Percentiles rank a stretch among this genome's conserved stretches.
phyloP scores from a whole-genome alignment of 495 filamentous ascomycete species.

The Aspergillus carlsbadensis region DNA sequence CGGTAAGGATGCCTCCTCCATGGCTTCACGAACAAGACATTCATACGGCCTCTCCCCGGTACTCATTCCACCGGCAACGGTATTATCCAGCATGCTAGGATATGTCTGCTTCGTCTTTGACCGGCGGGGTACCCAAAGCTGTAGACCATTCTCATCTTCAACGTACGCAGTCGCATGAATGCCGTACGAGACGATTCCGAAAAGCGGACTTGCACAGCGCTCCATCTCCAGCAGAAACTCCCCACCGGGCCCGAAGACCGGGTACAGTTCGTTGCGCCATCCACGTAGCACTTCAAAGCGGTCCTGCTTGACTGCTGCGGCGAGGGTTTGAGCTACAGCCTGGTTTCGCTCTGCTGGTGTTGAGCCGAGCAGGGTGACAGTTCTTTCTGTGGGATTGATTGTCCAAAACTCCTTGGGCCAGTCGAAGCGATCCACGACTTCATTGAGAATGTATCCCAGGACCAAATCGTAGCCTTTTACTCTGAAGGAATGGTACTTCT shows the following conservation, averaged over 20 bases:
- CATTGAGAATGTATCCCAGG: slow-evolving; percentile 62
- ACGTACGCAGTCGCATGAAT: slow-evolving; percentile 85
- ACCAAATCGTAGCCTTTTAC: slow-evolving; percentile 49
- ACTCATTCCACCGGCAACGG: slow-evolving; percentile 86
- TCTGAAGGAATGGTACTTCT: slow-evolving; percentile 54
- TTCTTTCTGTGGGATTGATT: slow-evolving; percentile 47
- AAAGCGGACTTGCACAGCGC: slow-evolving; percentile 72
- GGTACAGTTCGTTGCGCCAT: slow-evolving; percentile 89
- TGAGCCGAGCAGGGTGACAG: slow-evolving; percentile 45
- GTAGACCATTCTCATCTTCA: slow-evolving; percentile 57
- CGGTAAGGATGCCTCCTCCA: slow-evolving; percentile 86
- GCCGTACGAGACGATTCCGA: slow-evolving; percentile 85
- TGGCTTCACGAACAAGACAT: slow-evolving; percentile 79
- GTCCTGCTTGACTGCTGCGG: slow-evolving; percentile 59
- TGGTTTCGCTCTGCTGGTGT: slow-evolving; percentile 58
- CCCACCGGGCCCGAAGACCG: slow-evolving; percentile 66
- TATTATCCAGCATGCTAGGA: slow-evolving; percentile 87
- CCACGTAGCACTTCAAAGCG: slow-evolving; percentile 72
- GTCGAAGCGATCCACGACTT: slow-evolving; percentile 55
- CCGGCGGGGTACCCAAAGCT: slow-evolving; percentile 82
- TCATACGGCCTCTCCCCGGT: slow-evolving; percentile 74
- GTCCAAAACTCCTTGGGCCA: slow-evolving; percentile 52
- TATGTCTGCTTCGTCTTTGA: slow-evolving; percentile 79
- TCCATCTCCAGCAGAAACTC: slow-evolving; percentile 76
- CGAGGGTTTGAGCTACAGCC: slow-evolving; percentile 56